Evolutionary conservation across 768 basidiomycete genomes (phyloP), one percentile per base, ranked within the genome.

Genomic region (Trametes cubensis): DNA sequence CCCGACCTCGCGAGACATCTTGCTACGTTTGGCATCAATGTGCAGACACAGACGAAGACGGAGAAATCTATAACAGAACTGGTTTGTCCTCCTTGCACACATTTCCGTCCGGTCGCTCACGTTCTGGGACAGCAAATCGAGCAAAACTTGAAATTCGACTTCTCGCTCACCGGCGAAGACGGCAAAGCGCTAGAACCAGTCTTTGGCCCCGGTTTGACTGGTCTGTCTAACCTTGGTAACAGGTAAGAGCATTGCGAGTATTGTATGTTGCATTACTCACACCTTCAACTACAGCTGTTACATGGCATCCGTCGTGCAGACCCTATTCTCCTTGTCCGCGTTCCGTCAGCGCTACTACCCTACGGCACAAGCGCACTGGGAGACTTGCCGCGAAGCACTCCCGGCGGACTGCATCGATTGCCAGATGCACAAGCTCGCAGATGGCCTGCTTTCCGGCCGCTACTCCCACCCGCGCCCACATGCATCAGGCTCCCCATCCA

Each of bases 31-130:
- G 95, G 94, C 0, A 96, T 99, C 73, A 89, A 94, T 62, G 85
- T 98, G 1, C 80, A 83, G 40, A 83, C 81, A 0, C 87, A 92
- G 70, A 87, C 77, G 6, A 98, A 98, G 77, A 98, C 95, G 0
- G 94, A 97, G 73, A 98, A 97, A 77, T 93, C 87, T 59, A 92
- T 97, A 88, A 97, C 95, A 0, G 96, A 99, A 71, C 80, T 99
- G 65, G 94, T 95, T 61, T 52, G 85, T 71, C 0, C 55, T 34
- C 25, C 2, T 28, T 21, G 4, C 13, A 8, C 13, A 47, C n/a
- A 14, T 25, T 47, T 21, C 11, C 23, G 6, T 1, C n/a, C 13
- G 7, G 10, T 44, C 42, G 49, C 10, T 50, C 42, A 61, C 47
- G 46, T n/a, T 1, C 4, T 28, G 25, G 15, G 26, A 45, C 44